A percentile compares a stretch with the other conserved stretches of the same genome.
Evolutionary conservation across 176 grass and related monocot species (phyloP).

Genomic region (Cenchrus fungigraminus): DNA sequence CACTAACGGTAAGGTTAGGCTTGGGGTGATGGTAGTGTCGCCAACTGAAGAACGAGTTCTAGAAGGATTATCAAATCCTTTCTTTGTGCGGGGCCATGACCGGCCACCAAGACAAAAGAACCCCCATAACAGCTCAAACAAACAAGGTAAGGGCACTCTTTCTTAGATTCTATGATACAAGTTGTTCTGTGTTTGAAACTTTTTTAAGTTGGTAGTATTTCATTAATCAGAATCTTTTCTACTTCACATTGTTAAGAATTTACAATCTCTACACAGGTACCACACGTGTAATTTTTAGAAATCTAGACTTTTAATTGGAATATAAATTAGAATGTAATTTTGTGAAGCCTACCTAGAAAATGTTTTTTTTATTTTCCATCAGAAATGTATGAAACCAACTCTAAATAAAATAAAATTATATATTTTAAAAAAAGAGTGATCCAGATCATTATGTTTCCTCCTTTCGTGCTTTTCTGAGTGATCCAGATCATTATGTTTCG

Average conservation of each 20-base stretch:
- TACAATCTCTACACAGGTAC: neutral
- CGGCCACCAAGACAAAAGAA: neutral
- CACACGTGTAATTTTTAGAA: too few species aligned
- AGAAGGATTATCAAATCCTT: constrained; percentile 13
- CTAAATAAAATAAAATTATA: too few species aligned
- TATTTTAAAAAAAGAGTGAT: too few species aligned
- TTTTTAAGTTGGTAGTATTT: neutral
- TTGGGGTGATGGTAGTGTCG: too few species aligned
- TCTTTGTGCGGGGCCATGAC: neutral
- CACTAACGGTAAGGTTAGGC: too few species aligned
- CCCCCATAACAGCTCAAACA: neutral
- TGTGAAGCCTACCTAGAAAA: neutral
- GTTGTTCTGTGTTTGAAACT: neutral
- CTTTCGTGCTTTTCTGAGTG: too few species aligned
- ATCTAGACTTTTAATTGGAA: too few species aligned
- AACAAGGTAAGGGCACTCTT: neutral
- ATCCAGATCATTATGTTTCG: too few species aligned
- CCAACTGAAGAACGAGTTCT: too few species aligned
- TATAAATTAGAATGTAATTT: neutral
- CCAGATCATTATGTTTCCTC: too few species aligned
- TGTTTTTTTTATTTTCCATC: neutral
- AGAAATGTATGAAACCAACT: neutral
- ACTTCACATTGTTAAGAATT: neutral
- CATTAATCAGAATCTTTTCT: neutral
- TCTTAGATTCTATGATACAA: neutral